phyloP scores from a whole-genome alignment of 2,329 filamentous ascomycete species.

The Hypoxylon sp. region DNA sequence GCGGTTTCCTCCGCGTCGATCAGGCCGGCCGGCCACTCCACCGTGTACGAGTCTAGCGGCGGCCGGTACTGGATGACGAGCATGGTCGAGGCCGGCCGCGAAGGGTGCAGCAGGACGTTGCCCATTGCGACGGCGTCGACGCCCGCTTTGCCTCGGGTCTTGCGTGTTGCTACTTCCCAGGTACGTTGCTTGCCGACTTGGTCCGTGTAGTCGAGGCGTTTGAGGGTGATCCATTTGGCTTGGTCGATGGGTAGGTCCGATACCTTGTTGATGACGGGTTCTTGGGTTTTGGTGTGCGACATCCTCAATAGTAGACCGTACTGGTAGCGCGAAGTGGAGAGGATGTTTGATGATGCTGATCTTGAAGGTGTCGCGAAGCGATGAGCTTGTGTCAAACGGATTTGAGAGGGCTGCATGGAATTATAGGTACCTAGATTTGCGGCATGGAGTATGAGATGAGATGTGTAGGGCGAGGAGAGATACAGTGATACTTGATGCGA shows the following conservation, averaged over 20 bases:
- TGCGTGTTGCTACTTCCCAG: constrained; percentile 71
- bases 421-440: too few relatives aligned
- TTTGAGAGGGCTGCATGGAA: constrained; percentile 14
- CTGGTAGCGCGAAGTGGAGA: not conserved
- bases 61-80: constrained; percentile 66
- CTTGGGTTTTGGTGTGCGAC: constrained; percentile 54
- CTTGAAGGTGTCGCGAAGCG: not conserved
- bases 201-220: constrained; percentile 69
- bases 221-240: constrained; percentile 68
- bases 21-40: constrained; percentile 67
- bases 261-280: constrained; percentile 60
- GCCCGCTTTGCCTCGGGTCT: constrained; percentile 64
- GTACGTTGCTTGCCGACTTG: constrained; percentile 64
- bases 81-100: constrained; percentile 58
- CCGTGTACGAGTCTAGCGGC: constrained; percentile 62
- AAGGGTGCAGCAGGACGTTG: constrained; percentile 65
- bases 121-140: constrained; percentile 73
- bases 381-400: not conserved
- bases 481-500: not conserved
- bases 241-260: constrained; percentile 62
- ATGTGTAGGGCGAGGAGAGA: not conserved
- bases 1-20: constrained; percentile 64
- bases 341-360: not conserved
- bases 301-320: constrained; percentile 46
- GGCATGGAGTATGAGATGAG: not conserved